A percentile compares a stretch with the other conserved stretches of the same genome.
phyloP scores from a whole-genome alignment of 2,329 filamentous ascomycete species.

The Monilinia fructicola region DNA sequence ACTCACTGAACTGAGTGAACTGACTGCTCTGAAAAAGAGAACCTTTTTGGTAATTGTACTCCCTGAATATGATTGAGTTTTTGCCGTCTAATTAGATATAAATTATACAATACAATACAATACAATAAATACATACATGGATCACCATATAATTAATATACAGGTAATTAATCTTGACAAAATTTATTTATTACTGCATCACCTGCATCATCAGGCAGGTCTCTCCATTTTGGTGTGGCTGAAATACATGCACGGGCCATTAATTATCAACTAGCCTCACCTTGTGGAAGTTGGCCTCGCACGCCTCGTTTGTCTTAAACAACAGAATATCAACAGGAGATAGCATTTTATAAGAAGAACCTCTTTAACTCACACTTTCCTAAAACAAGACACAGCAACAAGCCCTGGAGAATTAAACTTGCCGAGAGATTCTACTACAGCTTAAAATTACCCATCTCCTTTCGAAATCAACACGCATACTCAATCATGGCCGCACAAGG shows the following conservation, averaged over 20 bases:
- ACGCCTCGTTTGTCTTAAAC: slow-evolving; percentile 23
- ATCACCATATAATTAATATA: too few species aligned
- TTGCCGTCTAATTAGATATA: background rate
- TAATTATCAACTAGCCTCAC: slow-evolving; percentile 14
- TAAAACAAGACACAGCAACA: slow-evolving; percentile 10
- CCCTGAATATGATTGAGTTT: background rate
- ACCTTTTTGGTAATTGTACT: background rate
- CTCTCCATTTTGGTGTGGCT: slow-evolving; percentile 9
- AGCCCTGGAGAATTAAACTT: background rate
- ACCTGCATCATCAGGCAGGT: background rate
- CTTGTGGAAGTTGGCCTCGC: slow-evolving; percentile 20
- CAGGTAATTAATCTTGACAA: background rate
- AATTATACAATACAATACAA: too few species aligned
- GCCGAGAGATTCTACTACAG: background rate
- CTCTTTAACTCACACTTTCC: slow-evolving; percentile 8
- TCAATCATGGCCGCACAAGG: slow-evolving; percentile 43
- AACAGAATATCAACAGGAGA: slow-evolving; percentile 22
- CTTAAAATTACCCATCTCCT: background rate
- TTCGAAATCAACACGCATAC: slow-evolving; percentile 8
- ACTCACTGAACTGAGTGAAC: slow-evolving; percentile 2
- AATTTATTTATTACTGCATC: slow-evolving; percentile 5
- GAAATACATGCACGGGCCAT: slow-evolving; percentile 19
- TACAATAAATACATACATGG: too few species aligned
- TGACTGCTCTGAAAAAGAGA: background rate
- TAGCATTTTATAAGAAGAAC: slow-evolving; percentile 7